These are phyloP conservation scores for Diaporthe helianthi DNA, from an alignment of 2,329 filamentous ascomycete species.

Conservation along the genomic window DNA sequence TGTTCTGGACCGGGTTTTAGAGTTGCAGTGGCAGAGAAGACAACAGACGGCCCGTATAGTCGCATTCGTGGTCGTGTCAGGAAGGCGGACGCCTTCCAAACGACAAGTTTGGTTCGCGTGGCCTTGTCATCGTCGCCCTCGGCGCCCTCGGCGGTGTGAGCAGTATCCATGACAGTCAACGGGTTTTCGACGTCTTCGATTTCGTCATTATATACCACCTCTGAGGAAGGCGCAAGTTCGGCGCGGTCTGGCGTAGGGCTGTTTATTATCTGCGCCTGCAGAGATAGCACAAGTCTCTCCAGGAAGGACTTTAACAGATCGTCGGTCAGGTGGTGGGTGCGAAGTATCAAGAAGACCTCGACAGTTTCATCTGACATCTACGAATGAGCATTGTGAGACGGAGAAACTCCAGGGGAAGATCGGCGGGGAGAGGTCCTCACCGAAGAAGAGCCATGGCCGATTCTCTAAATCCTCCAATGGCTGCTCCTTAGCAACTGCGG, in stretches of 20 bases:
- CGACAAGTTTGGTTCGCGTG: constrained; percentile 51
- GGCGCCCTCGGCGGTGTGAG: constrained; percentile 40
- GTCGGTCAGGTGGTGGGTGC: constrained; percentile 67
- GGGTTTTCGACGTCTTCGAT: constrained; percentile 59
- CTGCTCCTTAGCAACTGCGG: constrained; percentile 21
- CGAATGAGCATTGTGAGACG: constrained; percentile 55
- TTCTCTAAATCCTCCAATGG: constrained; percentile 31
- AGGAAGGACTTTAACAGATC: constrained; percentile 64
- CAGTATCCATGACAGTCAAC: constrained; percentile 56
- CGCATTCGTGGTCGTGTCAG: constrained; percentile 67
- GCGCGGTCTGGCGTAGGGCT: constrained; percentile 55
- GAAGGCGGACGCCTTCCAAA: constrained; percentile 68
- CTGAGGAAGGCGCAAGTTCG: constrained; percentile 55
- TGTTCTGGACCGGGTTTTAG: constrained; percentile 60
- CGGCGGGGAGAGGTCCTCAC: constrained; percentile 53
- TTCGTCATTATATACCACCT: constrained; percentile 65
- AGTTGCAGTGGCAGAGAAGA: constrained; percentile 68
- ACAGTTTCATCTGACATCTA: constrained; percentile 74
- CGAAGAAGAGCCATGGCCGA: constrained; percentile 68
- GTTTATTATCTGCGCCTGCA: constrained; percentile 73
- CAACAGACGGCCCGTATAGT: constrained; percentile 69
- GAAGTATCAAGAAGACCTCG: constrained; percentile 71
- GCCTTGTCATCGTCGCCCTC: constrained; percentile 39
- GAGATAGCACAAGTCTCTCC: constrained; percentile 66
- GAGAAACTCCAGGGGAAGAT: constrained; percentile 40